phyloP scores from a whole-genome alignment of 2,329 filamentous ascomycete genomes.

The Microcera coccophila region DNA sequence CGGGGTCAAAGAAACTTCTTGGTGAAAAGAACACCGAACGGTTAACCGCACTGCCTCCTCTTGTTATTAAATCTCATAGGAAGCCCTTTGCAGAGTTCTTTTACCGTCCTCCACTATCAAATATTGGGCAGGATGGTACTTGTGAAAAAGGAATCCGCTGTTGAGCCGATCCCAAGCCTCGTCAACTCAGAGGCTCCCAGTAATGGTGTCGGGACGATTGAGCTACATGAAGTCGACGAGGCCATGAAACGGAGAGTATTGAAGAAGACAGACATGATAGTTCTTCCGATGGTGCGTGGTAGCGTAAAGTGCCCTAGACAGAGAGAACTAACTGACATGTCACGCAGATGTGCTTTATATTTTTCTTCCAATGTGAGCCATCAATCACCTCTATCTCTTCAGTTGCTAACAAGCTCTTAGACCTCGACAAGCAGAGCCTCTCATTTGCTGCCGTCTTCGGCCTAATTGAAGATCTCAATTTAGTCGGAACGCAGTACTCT shows the following conservation, averaged over 20 bases:
- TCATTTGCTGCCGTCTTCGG: conserved; percentile 1
- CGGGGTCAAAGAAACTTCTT: no score
- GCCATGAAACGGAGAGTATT: background rate
- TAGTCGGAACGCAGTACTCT: conserved; percentile 1
- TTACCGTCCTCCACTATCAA: no score
- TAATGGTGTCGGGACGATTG: background rate
- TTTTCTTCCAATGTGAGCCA: conserved; percentile 1
- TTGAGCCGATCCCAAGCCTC: background rate
- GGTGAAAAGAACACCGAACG: no score
- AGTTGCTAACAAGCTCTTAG: background rate
- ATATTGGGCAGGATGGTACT: no score
- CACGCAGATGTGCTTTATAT: background rate
- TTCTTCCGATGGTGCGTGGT: conserved; percentile 1
- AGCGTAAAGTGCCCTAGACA: no score
- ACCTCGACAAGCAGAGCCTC: conserved; percentile 4
- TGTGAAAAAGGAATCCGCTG: background rate
- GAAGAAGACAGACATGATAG: background rate
- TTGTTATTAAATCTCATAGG: no score
- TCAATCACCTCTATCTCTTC: background rate
- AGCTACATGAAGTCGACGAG: conserved; percentile 1
- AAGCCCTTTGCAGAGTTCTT: no score
- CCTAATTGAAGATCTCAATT: background rate
- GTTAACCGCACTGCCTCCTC: no score
- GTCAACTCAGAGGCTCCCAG: background rate
- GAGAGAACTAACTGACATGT: background rate